phyloP scores from a whole-genome alignment of 176 grass and related monocot genomes.

The Hordeum marinum region DNA sequence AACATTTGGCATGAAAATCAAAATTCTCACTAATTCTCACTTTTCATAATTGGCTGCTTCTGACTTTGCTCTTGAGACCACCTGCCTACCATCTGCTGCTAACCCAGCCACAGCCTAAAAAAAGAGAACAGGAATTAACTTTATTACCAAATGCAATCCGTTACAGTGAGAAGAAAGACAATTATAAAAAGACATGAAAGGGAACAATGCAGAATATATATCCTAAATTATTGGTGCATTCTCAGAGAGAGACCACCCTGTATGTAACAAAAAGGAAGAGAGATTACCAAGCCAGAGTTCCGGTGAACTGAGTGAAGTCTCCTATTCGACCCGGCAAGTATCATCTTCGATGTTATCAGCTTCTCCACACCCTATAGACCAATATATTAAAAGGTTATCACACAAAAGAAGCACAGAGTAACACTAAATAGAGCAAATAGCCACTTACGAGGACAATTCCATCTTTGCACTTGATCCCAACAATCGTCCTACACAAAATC shows the following conservation, averaged over 20 bases:
- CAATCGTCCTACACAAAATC: conserved; percentile 44
- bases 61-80: conserved; percentile 74
- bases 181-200: background rate
- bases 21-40: conserved; percentile 20
- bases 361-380: conserved; percentile 71
- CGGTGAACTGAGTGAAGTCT: conserved; percentile 72
- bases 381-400: conserved; percentile 15
- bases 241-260: background rate
- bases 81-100: conserved; percentile 85
- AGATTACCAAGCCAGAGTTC: conserved; percentile 66
- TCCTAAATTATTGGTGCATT: background rate
- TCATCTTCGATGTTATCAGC: conserved; percentile 76
- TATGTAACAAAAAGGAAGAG: background rate
- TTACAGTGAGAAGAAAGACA: background rate
- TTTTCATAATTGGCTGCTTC: conserved; percentile 73
- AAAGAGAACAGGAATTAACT: background rate
- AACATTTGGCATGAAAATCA: background rate
- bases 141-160: background rate
- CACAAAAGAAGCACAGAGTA: background rate
- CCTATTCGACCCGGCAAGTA: conserved; percentile 59
- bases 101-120: conserved; percentile 61
- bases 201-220: background rate
- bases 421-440: background rate
- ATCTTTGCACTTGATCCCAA: conserved; percentile 94
- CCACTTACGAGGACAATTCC: conserved; percentile 63